Evolutionary conservation across 805 yeast species (phyloP), one percentile per base, ranked within the genome.

Genomic region (Naumovozyma castellii): DNA sequence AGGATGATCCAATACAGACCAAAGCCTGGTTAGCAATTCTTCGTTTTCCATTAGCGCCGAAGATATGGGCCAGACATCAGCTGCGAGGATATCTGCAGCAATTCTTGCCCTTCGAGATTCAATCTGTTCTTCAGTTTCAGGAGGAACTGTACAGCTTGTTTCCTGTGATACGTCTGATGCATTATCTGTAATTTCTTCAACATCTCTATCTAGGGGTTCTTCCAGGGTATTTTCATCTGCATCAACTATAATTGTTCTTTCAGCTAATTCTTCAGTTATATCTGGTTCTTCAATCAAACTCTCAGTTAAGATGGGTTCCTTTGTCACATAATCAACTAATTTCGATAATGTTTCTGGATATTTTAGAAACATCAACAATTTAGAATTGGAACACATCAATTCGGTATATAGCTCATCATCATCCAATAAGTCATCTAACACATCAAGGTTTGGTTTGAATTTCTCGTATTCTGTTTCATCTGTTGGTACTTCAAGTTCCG

Each of bases 21-120:
- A 90, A 34, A 90, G 64, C 52, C 72, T 75, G 40, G 74, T 74
- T 53, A 92, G 62, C 30, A 84, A 68, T 17, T 68, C 70, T 4
- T 74, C 67, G 43, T 79, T 75, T 49, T 83, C 88, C 81, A 90
- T 79, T 42, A 92, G 79, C 1, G 94, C 78, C 49, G 90, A 95
- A 2, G 95, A 83, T 29, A 92, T 68, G 2, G 94, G 81, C 96
- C 96, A 90, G 8, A 86, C 87, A 55, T 88, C 97, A 5, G 90
- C 84, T 31, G 90, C 76, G 36, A 90, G 68, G 32, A 90, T 81
- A 56, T 92, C 97, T 2, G 95, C 84, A 4, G 95, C 86, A 48
- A 80, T 70, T 41, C 78, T 78, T 1, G 86, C 78, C 47, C 73
- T 57, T 48, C 70, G 54, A 5, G 62, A 47, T 37, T 65, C 68